Base-by-base conservation (phyloP, 352 stramenopile genomes). In the Phytopythium kandeliae region DNA sequence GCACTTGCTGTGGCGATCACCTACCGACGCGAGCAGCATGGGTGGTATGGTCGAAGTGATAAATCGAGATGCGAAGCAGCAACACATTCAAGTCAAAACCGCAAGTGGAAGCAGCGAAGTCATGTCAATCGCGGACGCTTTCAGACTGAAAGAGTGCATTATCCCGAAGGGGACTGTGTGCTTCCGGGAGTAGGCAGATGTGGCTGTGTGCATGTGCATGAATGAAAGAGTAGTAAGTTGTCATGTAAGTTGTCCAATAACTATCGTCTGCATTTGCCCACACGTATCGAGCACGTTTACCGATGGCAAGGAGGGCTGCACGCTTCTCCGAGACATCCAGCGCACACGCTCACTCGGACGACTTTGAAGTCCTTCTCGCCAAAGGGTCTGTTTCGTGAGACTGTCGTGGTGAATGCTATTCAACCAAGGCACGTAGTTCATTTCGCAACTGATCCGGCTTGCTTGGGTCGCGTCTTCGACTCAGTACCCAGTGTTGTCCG, bases 81-180 rank as follows among this genome's bases (percentile, higher is more conserved):
- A 60, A 35, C 56, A 64, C 8, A 11, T 83, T 2, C 65, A 36
- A n/a, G 55, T 83, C 22, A 48, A 66, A 38, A 34, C 54, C 11
- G 21, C 54, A 11, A 60, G 68, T 33, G 64, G 66, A 1, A 43
- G 25, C 11, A 35, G 47, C 22, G 28, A 45, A 26, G 55, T 43
- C 22, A 47, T 79, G 33, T 46, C 43, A 10, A 51, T 58, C 25
- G 30, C 48, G 22, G 51, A n/a, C 34, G 56, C 72, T 7, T 54
- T 50, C 58, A 64, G 69, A 47, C 54, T 79, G 35, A 59, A 65
- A 13, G 71, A 83, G 45, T 71, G 55, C 37, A 55, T 79, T 3
- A 60, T 79, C 57, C 50, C 48, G 21, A 67, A 66, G n/a, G 71
- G 71, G 22, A 60, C 22, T 5, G 57, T 70, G 19, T 56, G 54